Evolutionary conservation across 306 rosid genomes (phyloP).

Genomic region (Castanospermum australe): DNA sequence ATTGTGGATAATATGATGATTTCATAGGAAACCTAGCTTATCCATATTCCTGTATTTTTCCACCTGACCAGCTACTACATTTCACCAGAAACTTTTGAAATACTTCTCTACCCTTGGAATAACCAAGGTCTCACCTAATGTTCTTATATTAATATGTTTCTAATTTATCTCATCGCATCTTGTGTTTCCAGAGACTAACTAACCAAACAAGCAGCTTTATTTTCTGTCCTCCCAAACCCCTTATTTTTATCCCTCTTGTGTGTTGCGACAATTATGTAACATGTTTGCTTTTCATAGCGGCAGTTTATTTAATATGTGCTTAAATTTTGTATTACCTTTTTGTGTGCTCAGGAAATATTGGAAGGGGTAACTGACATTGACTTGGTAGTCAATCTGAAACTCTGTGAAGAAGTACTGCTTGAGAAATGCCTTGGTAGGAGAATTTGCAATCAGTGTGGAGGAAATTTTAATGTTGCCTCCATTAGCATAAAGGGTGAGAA

Average conservation of each 20-base stretch:
- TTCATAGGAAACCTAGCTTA: not conserved
- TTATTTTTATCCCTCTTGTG: not conserved
- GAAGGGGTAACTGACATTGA: constrained; percentile 82
- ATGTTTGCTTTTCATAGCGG: not conserved
- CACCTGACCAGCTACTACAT: not conserved
- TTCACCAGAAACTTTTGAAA: not conserved
- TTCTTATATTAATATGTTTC: not conserved
- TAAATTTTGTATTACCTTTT: constrained; percentile 4
- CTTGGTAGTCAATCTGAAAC: constrained; percentile 86
- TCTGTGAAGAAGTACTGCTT: constrained; percentile 79
- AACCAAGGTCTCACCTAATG: not conserved
- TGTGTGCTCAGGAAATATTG: constrained; percentile 69
- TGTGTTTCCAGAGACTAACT: too few relatives aligned
- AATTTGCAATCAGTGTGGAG: constrained; percentile 84
- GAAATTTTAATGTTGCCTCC: constrained; percentile 80
- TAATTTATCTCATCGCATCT: not conserved
- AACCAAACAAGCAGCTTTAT: not conserved
- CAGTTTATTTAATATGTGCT: not conserved
- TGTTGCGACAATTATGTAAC: not conserved
- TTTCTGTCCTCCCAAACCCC: not conserved
- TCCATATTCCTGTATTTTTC: not conserved
- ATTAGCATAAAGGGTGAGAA: constrained; percentile 64
- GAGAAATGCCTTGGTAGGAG: constrained; percentile 96
- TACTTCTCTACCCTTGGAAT: not conserved
- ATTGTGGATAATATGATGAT: not conserved